These are phyloP conservation scores for Daldinia grandis DNA, from an alignment of 495 filamentous ascomycete genomes.

Conservation along the genomic window DNA sequence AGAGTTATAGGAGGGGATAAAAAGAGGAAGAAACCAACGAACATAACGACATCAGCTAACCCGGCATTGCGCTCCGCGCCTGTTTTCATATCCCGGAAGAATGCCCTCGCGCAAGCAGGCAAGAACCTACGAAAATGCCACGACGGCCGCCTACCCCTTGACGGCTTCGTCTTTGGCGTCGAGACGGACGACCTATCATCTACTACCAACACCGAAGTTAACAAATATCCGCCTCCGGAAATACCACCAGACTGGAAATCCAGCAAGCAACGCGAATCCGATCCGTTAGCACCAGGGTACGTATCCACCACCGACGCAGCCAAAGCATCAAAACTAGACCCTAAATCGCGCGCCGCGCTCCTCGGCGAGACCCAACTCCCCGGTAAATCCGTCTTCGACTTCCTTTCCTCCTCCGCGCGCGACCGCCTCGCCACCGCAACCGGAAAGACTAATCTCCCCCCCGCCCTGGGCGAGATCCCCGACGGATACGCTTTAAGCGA, in stretches of 20 bases:
- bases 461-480: conserved; percentile 77
- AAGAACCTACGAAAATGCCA: conserved; percentile 79
- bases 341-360: conserved; percentile 79
- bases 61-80: conserved; percentile 74
- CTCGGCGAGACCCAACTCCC: conserved; percentile 85
- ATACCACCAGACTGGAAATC: conserved; percentile 83
- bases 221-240: conserved; percentile 76
- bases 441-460: conserved; percentile 78
- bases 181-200: conserved; percentile 61
- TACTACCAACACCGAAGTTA: conserved; percentile 63
- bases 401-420: conserved; percentile 81
- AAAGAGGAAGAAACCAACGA: conserved; percentile 72
- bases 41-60: conserved; percentile 61
- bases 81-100: conserved; percentile 81
- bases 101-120: conserved; percentile 62
- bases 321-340: conserved; percentile 77
- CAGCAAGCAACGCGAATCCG: conserved; percentile 58
- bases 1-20: conserved; percentile 83
- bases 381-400: conserved; percentile 96
- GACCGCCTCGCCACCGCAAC: conserved; percentile 78
- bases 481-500: conserved; percentile 67
- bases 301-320: conserved; percentile 78
- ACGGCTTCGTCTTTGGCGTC: conserved; percentile 81
- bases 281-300: conserved; percentile 55
- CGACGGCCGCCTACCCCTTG: conserved; percentile 85